These are phyloP conservation scores for Pulveroboletus frians DNA, from an alignment of 768 basidiomycete genomes.

Conservation along the genomic window DNA sequence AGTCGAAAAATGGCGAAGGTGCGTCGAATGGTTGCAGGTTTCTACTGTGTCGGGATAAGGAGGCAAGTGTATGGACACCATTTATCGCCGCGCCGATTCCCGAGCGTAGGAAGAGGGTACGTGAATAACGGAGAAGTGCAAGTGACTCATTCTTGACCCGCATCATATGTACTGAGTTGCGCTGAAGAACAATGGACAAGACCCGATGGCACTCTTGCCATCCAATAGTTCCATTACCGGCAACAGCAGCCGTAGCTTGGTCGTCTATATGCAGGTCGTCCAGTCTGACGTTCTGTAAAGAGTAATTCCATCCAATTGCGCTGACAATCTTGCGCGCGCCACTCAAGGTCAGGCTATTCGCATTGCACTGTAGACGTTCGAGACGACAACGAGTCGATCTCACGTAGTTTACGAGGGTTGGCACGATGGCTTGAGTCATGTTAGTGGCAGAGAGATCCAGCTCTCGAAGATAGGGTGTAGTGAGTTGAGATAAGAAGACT, in stretches of 20 bases:
- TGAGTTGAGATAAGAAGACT: conserved; percentile 46
- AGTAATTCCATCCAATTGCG: conserved; percentile 45
- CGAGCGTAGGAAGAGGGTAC: conserved; percentile 45
- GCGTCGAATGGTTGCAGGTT: conserved; percentile 4
- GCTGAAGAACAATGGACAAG: conserved; percentile 33
- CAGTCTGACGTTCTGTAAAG: conserved; percentile 44
- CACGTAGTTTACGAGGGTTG: conserved; percentile 45
- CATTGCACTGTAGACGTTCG: conserved; percentile 47
- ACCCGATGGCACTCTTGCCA: conserved; percentile 31
- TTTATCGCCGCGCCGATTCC: conserved; percentile 2
- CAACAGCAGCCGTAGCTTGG: conserved; percentile 22
- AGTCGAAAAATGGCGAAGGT: conserved; percentile 31
- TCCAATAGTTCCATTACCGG: conserved; percentile 21
- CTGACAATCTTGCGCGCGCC: conserved; percentile 43
- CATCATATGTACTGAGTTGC: conserved; percentile 41
- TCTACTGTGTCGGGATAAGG: conserved; percentile 4
- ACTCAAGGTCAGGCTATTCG: conserved; percentile 46
- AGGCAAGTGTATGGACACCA: background rate
- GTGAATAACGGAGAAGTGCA: conserved; percentile 44
- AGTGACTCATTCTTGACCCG: conserved; percentile 44
- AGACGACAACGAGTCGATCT: conserved; percentile 47
- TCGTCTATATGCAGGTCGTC: conserved; percentile 38
- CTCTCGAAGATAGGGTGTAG: conserved; percentile 45
- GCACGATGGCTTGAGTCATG: conserved; percentile 39
- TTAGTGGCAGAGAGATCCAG: conserved; percentile 52